Evolutionary conservation across 768 basidiomycete genomes (phyloP).

Genomic region (Leccinum fibrillosum): DNA sequence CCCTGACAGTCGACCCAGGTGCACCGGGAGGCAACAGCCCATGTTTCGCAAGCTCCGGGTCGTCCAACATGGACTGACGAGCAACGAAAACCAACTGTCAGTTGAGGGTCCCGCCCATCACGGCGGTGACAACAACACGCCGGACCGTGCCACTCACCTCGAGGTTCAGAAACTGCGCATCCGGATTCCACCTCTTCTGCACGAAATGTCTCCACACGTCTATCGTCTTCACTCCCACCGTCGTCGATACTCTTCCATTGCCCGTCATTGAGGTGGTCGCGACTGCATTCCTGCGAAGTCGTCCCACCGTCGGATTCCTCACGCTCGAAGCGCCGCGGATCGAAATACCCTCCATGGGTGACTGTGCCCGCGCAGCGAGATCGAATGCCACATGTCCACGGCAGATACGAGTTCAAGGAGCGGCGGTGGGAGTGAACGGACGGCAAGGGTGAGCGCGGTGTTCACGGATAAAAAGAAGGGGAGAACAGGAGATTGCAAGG

Average conservation of each 20-base stretch:
- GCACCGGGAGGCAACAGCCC: slow-evolving; percentile 69
- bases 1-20: slow-evolving; percentile 56
- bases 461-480: slow-evolving; percentile 16
- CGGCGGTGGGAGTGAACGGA: slow-evolving; percentile 30
- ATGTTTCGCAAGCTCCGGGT: slow-evolving; percentile 70
- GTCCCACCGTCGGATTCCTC: slow-evolving; percentile 41
- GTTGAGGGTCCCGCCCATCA: neutral
- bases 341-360: slow-evolving; percentile 51
- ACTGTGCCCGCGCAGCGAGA: slow-evolving; percentile 40
- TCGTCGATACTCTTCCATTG: slow-evolving; percentile 12
- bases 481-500: slow-evolving; percentile 5
- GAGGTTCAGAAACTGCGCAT: slow-evolving; percentile 71
- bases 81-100: slow-evolving; percentile 3
- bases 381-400: slow-evolving; percentile 27
- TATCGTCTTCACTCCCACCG: slow-evolving; percentile 39
- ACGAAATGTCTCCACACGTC: slow-evolving; percentile 79
- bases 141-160: slow-evolving; percentile 52
- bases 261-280: slow-evolving; percentile 22
- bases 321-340: slow-evolving; percentile 64
- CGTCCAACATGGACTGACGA: slow-evolving; percentile 69
- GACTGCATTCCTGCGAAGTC: slow-evolving; percentile 59
- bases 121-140: neutral
- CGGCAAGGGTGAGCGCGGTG: slow-evolving; percentile 37
- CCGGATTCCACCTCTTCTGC: slow-evolving; percentile 65
- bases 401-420: slow-evolving; percentile 20